phyloP scores from a whole-genome alignment of 1,284 basidiomycete genomes.

The Naganishia sp. region DNA sequence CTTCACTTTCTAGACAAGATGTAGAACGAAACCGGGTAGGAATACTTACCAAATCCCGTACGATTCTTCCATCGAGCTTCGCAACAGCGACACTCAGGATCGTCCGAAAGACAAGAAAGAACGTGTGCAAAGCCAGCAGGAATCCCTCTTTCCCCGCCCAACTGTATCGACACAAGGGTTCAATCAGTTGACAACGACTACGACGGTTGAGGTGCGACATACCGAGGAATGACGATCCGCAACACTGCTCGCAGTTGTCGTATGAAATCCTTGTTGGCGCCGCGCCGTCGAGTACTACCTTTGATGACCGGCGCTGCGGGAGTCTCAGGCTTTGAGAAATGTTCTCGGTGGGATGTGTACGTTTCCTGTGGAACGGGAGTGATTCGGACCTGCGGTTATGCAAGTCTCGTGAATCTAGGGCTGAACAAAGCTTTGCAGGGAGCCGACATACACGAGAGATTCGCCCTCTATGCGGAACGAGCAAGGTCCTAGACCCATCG shows the following conservation, averaged over 20 bases:
- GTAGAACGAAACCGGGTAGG: too few species aligned
- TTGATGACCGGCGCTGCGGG: slow-evolving; percentile 56
- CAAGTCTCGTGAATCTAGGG: background rate
- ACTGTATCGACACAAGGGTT: slow-evolving; percentile 44
- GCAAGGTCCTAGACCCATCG: slow-evolving; percentile 64
- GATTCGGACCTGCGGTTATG: slow-evolving; percentile 55
- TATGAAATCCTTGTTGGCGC: slow-evolving; percentile 76
- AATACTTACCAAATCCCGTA: slow-evolving; percentile 71
- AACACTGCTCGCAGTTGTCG: slow-evolving; percentile 75
- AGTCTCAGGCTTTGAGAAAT: slow-evolving; percentile 41
- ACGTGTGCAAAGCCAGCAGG: slow-evolving; percentile 76
- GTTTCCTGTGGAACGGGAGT: slow-evolving; percentile 43
- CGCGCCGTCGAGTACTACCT: slow-evolving; percentile 59
- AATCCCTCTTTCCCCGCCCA: slow-evolving; percentile 73
- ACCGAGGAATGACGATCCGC: slow-evolving; percentile 68
- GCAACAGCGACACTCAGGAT: slow-evolving; percentile 85
- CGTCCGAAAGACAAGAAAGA: slow-evolving; percentile 83
- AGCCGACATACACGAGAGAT: slow-evolving; percentile 61
- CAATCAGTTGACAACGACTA: background rate
- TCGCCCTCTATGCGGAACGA: slow-evolving; percentile 66
- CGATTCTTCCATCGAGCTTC: slow-evolving; percentile 83
- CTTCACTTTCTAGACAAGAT: background rate
- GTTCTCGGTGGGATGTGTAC: slow-evolving; percentile 41
- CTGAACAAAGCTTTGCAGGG: background rate
- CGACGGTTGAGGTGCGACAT: background rate